Conservation (phyloP, 2,329 filamentous ascomycete genomes). For the Hypoxylon sp. region DNA sequence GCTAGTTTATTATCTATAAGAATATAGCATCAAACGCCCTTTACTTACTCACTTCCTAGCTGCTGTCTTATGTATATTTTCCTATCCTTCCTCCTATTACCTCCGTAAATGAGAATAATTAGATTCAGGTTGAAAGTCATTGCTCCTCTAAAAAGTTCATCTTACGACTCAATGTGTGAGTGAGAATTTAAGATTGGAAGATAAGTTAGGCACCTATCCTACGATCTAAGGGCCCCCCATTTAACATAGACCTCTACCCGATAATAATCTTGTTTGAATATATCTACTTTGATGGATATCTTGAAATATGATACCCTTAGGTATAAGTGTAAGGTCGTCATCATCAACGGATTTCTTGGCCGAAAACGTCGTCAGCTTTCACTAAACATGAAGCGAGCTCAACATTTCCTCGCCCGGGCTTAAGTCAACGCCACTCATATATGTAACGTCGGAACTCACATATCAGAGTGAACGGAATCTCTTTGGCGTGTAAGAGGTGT, state of each 20-base stretch:
- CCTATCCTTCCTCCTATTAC: neutral
- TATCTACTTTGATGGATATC: no score
- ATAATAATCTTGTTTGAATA: neutral
- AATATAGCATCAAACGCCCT: constrained; percentile 9
- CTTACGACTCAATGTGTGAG: neutral
- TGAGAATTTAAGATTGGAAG: neutral
- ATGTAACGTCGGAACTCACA: neutral
- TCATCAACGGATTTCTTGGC: neutral
- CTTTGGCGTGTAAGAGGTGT: neutral
- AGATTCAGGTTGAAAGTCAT: no score
- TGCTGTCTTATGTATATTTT: neutral
- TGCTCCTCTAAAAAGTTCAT: no score
- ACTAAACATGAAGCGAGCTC: neutral
- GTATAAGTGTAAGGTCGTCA: neutral
- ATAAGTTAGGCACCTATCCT: no score
- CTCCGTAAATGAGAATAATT: neutral
- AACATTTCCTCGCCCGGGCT: neutral
- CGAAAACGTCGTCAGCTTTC: neutral
- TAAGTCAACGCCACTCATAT: neutral
- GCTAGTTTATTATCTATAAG: neutral
- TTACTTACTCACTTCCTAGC: neutral
- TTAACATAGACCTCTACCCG: neutral
- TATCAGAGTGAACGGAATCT: neutral
- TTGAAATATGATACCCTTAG: no score
- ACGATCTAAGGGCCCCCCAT: neutral